phyloP scores from a whole-genome alignment of 345 rosid species.

The Lepidium didymum region DNA sequence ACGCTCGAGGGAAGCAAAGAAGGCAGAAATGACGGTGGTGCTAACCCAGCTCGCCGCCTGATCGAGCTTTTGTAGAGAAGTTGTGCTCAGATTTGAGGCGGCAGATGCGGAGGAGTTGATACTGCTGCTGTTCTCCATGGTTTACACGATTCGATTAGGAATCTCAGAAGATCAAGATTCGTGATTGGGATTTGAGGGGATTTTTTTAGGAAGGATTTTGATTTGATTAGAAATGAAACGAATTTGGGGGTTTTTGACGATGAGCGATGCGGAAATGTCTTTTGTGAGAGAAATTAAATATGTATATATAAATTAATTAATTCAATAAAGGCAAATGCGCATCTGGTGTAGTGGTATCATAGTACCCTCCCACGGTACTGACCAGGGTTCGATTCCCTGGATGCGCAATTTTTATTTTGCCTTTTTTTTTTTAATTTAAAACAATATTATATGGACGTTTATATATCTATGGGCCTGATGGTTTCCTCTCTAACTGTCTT shows the following conservation, averaged over 20 bases:
- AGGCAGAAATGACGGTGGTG: constrained; percentile 67
- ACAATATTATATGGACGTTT: too few relatives aligned
- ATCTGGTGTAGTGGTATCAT: constrained; percentile 97
- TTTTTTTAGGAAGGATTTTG: background rate
- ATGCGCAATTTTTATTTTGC: constrained; percentile 40
- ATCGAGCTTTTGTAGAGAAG: constrained; percentile 42
- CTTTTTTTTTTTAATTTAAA: background rate
- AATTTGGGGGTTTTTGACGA: constrained; percentile 1
- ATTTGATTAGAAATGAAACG: background rate
- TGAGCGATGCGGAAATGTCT: background rate
- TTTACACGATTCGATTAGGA: background rate
- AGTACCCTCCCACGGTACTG: constrained; percentile 99
- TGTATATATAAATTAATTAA: too few relatives aligned
- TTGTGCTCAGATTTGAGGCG: constrained; percentile 29
- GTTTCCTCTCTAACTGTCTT: too few relatives aligned
- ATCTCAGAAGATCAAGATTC: background rate
- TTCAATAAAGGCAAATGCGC: constrained; percentile 28
- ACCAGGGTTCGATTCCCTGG: constrained; percentile 98
- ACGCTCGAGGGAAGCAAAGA: constrained; percentile 85
- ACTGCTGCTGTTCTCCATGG: constrained; percentile 32
- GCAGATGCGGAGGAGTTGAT: constrained; percentile 23
- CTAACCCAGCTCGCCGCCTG: constrained; percentile 64
- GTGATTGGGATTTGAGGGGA: background rate
- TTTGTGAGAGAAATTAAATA: too few relatives aligned
- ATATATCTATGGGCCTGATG: too few relatives aligned